Conservation (phyloP, 768 basidiomycete genomes). For the Sporobolomyces roseus region DNA sequence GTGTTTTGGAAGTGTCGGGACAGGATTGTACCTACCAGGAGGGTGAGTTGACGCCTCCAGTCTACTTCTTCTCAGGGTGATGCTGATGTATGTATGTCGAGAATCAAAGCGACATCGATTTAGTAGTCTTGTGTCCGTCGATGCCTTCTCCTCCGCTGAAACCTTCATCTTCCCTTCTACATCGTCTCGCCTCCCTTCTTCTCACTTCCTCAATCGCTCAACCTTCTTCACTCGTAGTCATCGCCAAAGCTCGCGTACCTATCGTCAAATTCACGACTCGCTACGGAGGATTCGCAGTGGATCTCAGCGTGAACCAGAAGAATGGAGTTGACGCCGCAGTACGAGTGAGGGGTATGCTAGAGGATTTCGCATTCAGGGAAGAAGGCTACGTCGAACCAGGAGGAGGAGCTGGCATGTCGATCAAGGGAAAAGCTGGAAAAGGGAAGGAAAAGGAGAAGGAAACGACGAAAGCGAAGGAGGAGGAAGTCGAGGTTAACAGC, state of each 20-base stretch:
- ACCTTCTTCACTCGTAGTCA: slow-evolving; percentile 68
- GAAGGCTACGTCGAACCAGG: slow-evolving; percentile 39
- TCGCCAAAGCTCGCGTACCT: slow-evolving; percentile 89
- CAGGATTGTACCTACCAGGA: slow-evolving; percentile 83
- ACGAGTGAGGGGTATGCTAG: slow-evolving; percentile 75
- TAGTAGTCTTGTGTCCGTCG: slow-evolving; percentile 74
- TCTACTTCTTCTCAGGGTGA: no score
- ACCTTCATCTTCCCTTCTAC: slow-evolving; percentile 57
- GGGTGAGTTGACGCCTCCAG: slow-evolving; percentile 60
- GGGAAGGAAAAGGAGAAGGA: slow-evolving; percentile 14
- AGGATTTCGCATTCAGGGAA: slow-evolving; percentile 49
- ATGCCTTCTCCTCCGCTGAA: slow-evolving; percentile 70
- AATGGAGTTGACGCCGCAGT: slow-evolving; percentile 75
- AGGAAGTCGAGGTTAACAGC: background rate
- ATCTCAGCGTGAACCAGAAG: slow-evolving; percentile 86
- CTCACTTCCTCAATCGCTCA: slow-evolving; percentile 67
- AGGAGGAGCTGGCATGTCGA: slow-evolving; percentile 48
- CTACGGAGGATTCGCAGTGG: slow-evolving; percentile 72
- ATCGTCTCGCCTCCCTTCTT: slow-evolving; percentile 71
- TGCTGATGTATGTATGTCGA: background rate
- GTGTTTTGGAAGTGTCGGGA: slow-evolving; percentile 90
- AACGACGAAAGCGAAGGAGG: background rate
- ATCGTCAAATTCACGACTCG: slow-evolving; percentile 90
- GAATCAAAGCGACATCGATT: slow-evolving; percentile 81
- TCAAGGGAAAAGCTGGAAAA: slow-evolving; percentile 58